Base-by-base conservation (phyloP, 2,329 filamentous ascomycete genomes). In the Lecanicillium sp. region DNA sequence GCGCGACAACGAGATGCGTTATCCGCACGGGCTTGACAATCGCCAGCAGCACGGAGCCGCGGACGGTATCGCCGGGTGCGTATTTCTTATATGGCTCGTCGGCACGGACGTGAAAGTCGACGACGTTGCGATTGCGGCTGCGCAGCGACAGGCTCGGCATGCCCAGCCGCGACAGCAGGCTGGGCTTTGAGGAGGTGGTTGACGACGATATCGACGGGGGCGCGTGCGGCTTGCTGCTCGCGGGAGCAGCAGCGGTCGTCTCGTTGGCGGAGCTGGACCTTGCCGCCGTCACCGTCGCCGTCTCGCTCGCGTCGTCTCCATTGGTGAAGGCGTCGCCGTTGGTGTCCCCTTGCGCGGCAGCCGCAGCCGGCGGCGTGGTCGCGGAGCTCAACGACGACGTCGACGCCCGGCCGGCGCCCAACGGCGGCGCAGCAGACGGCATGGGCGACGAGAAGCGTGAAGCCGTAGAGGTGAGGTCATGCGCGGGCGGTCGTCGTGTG, bases 71-170 rank as follows among this genome's bases (percentile, higher is more conserved):
- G 44, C 85, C 85, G 4, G 84, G 82, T 18, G 69, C 70, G 60
- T 89, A 89, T 52, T 84, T 79, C 47, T 80, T 79, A 60, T 89
- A 81, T 11, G 85, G 85, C 55, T 90, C 84, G 55, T 85, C 74
- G 36, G 84, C 77, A 47, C 78, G 75, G 58, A 92, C 79, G 60
- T 86, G 78, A 64, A 88, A 92, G 56, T 90, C 85, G 64, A 79
- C 71, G 49, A 87, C 69, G 58, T 83, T 79, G 51, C 84, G 81
- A 41, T 61, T 67, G 41, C 70, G 67, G 43, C 66, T 68, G 33
- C 71, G 68, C 43, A 74, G 60, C 35, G 69, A 66, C 10, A 72
- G 59, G 29, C 64, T 59, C 42, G 71, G 69, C 33, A 72, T 60
- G 40, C 64, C 62, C 45, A 77, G 59, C 39, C 72, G 71, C 46